Base-by-base conservation (phyloP, 1,284 basidiomycete species). In the Ustilago shanxiensis region DNA sequence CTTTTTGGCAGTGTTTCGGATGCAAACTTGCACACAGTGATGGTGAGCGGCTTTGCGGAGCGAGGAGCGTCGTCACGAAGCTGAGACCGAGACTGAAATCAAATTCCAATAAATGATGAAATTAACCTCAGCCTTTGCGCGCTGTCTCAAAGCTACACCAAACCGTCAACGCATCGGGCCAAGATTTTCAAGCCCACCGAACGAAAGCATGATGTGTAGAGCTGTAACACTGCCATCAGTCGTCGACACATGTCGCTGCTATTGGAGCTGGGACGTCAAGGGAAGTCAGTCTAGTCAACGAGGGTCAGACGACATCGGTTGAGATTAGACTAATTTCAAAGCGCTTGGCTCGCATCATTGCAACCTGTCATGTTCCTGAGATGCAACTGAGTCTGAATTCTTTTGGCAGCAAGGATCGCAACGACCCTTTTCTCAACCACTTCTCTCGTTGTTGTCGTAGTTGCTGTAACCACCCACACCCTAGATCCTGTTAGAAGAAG, bases 351-450 rank as follows among this genome's bases (percentile, higher is more conserved):
- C 26, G 10, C 41, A 44, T 44, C 41, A 44, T 44, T 9, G n/a
- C 41, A 44, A 18, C 29, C 39, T 49, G 47, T 29, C 26, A 49
- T 31, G 55, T 57, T 45, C 55, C 55, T 57, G 55, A 28, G 13
- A 45, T 47, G 44, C 55, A 57, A 45, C 55, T 39, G 55, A 57
- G 55, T 31, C 16, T 31, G 55, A 57, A 47, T 26, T 28, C 47
- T 49, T 49, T 26, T 49, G 3, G 33, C 51, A 8, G n/a, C 28
- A 18, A 57, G 16, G 28, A 44, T 56, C 39, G 54, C 22, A 35
- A 16, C 11, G 5, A 7, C 11, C 31, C 11, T 33, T 33, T 33
- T 33, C 11, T 33, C 11, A 7, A 7, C 31, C 11, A 7, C 11
- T 33, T 33, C 31, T 33, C 11, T 33, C 11, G 7, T 37, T 37